phyloP scores from a whole-genome alignment of 2,329 filamentous ascomycete genomes.

The Torrubiella hemipterigena region DNA sequence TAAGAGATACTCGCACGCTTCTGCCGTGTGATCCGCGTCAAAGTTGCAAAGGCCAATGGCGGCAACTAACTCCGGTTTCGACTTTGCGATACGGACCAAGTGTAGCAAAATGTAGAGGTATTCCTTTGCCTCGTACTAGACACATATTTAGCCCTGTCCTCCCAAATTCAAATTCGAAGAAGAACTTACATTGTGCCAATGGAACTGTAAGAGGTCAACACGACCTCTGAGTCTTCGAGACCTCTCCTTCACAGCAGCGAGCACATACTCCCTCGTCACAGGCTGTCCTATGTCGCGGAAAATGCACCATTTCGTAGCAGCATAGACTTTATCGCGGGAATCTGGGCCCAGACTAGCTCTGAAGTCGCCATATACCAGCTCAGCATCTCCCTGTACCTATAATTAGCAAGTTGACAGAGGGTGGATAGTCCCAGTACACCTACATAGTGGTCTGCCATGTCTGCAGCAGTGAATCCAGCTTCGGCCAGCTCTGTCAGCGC shows the following conservation, averaged over 20 bases:
- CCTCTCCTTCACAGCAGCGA: conserved; percentile 10
- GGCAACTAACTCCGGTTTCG: conserved; percentile 12
- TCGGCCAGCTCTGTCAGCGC: conserved; percentile 9
- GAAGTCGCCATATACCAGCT: conserved; percentile 28
- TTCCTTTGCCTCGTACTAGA: conserved; percentile 20
- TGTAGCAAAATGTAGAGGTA: conserved; percentile 21
- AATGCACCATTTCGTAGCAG: conserved; percentile 18
- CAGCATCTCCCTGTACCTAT: conserved; percentile 29
- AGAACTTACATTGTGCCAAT: conserved; percentile 12
- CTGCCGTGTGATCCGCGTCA: conserved; percentile 10
- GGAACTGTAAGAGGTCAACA: conserved; percentile 12
- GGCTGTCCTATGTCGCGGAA: conserved; percentile 10
- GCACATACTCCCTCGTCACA: conserved; percentile 9
- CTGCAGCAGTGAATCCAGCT: conserved; percentile 18
- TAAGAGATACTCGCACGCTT: conserved; percentile 18
- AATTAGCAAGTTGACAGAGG: too few relatives aligned
- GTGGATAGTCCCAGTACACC: not conserved
- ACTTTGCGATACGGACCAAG: conserved; percentile 21
- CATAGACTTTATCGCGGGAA: conserved; percentile 8
- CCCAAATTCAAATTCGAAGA: too few relatives aligned
- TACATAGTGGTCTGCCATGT: conserved; percentile 43
- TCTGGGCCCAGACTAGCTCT: conserved; percentile 4
- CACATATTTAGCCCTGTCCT: too few relatives aligned
- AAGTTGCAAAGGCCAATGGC: conserved; percentile 14
- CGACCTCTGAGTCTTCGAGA: conserved; percentile 8